These are phyloP conservation scores for Balakata baccata DNA, from an alignment of 345 rosid genomes.

Conservation along the genomic window DNA sequence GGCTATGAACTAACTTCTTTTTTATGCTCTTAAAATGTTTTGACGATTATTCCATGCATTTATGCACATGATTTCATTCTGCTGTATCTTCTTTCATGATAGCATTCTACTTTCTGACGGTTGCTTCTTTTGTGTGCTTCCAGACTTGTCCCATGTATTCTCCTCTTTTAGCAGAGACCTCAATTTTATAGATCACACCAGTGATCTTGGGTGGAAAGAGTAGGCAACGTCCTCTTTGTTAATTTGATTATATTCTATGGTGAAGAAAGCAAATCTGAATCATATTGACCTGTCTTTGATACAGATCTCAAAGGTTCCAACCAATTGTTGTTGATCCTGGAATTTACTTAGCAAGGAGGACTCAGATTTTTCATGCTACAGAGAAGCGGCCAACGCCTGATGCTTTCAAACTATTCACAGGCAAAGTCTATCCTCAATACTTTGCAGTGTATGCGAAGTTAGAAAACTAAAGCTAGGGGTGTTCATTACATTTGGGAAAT, in stretches of 20 bases:
- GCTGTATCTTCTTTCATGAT: neutral
- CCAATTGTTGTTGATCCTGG: constrained; percentile 94
- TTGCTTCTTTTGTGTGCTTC: constrained; percentile 25
- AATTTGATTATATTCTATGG: neutral
- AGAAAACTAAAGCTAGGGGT: neutral
- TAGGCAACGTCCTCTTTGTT: constrained; percentile 34
- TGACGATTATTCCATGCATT: neutral
- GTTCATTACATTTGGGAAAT: constrained; percentile 13
- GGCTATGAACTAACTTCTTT: neutral
- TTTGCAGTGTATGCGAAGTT: neutral
- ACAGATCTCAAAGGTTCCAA: constrained; percentile 72
- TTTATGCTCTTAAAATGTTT: neutral
- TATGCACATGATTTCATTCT: neutral
- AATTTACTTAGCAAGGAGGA: constrained; percentile 78
- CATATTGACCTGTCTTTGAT: constrained; percentile 19
- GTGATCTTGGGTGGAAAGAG: constrained; percentile 99
- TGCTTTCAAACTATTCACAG: constrained; percentile 88
- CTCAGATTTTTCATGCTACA: constrained; percentile 81
- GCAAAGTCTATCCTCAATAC: constrained; percentile 35
- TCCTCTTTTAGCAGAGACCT: constrained; percentile 72
- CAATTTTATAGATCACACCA: constrained; percentile 90
- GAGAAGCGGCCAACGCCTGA: constrained; percentile 76
- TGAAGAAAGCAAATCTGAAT: constrained; percentile 13
- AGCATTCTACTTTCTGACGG: constrained; percentile 9
- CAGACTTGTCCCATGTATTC: constrained; percentile 84